Evolutionary conservation across 805 yeast genomes (phyloP).

Genomic region (Candida manassasensis): DNA sequence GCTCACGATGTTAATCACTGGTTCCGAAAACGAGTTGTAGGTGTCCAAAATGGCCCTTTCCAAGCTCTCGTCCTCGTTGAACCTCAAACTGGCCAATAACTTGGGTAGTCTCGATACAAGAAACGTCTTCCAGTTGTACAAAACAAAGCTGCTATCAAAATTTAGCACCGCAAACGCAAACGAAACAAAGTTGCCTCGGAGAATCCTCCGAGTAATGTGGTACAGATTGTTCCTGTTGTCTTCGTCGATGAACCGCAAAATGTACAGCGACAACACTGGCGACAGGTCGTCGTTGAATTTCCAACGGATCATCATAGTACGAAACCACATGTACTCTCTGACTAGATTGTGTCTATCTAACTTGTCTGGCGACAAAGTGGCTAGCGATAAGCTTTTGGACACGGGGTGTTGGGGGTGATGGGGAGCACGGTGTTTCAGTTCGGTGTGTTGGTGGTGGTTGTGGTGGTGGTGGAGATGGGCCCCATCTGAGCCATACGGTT

Average conservation of each 20-base stretch:
- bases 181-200: slow-evolving; percentile 19
- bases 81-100: slow-evolving; percentile 17
- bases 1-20: slow-evolving; percentile 9
- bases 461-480: background rate
- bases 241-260: slow-evolving; percentile 8
- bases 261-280: slow-evolving; percentile 11
- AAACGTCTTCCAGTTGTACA: slow-evolving; percentile 33
- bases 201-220: slow-evolving; percentile 15
- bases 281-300: slow-evolving; percentile 12
- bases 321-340: slow-evolving; percentile 27
- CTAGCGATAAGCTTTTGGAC: slow-evolving; percentile 1
- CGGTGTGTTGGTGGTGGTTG: background rate
- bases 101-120: slow-evolving; percentile 26
- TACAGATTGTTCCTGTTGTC: slow-evolving; percentile 10
- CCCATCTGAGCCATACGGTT: background rate
- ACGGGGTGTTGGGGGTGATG: background rate
- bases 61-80: slow-evolving; percentile 9
- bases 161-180: slow-evolving; percentile 12
- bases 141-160: slow-evolving; percentile 19
- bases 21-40: slow-evolving; percentile 14
- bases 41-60: slow-evolving; percentile 15
- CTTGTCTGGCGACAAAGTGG: slow-evolving; percentile 4
- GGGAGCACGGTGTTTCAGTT: background rate
- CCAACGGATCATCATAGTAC: slow-evolving; percentile 20
- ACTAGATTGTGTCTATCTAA: slow-evolving; percentile 8